A percentile compares a stretch with the other conserved stretches of the same genome.
These are phyloP conservation scores for Croton setiger DNA, from an alignment of 441 rosid genomes.

Conservation along the genomic window DNA sequence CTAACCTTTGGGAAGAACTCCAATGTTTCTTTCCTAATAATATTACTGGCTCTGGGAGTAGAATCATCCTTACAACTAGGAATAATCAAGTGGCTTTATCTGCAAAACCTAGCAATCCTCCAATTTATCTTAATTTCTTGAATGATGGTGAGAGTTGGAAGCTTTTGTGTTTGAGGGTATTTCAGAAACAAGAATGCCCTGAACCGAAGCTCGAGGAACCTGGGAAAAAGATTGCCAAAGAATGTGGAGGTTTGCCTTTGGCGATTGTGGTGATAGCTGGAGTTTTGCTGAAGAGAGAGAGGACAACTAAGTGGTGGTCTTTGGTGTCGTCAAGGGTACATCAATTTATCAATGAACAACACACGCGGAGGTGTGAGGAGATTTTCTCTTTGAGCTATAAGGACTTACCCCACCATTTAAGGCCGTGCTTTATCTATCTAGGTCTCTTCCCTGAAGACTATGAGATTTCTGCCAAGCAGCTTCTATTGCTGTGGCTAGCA, in stretches of 20 bases:
- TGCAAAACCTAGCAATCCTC: neutral
- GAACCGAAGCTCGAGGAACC: neutral
- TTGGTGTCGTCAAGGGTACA: neutral
- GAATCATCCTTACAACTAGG: neutral
- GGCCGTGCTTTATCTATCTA: neutral
- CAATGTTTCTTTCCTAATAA: neutral
- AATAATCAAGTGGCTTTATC: neutral
- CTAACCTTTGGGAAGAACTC: neutral
- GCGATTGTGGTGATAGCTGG: neutral
- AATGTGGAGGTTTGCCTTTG: neutral
- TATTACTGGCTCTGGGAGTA: neutral
- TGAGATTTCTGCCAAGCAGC: neutral
- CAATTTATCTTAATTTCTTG: neutral
- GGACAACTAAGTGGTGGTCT: neutral
- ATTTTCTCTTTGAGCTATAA: neutral
- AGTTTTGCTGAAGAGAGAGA: neutral
- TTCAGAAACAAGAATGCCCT: neutral
- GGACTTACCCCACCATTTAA: neutral
- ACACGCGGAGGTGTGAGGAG: neutral
- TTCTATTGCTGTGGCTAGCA: neutral
- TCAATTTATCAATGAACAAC: neutral
- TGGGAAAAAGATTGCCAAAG: neutral
- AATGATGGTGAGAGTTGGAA: neutral
- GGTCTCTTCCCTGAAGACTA: neutral
- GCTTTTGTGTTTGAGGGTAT: neutral